These are phyloP conservation scores for Trametes gibbosa DNA, from an alignment of 768 basidiomycete species.

Conservation along the genomic window DNA sequence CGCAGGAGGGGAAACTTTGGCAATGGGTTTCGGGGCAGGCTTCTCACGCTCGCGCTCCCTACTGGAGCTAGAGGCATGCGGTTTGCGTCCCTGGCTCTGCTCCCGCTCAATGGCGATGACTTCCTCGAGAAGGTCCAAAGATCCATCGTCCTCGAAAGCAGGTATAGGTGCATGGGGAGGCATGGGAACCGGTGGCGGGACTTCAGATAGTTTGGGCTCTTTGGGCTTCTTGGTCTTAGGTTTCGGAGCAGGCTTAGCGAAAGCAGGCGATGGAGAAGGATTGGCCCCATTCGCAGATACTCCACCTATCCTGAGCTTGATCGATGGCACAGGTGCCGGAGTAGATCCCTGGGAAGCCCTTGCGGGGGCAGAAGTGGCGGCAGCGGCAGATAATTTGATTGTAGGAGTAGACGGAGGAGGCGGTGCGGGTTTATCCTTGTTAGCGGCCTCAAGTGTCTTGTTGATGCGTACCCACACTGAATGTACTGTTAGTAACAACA, in stretches of 20 bases:
- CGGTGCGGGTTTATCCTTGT: slow-evolving; percentile 32
- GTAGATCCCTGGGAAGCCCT: slow-evolving; percentile 11
- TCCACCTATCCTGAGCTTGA: slow-evolving; percentile 61
- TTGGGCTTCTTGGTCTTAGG: slow-evolving; percentile 25
- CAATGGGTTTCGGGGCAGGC: not conserved
- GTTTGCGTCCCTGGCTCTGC: slow-evolving; percentile 45
- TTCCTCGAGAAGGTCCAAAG: slow-evolving; percentile 76
- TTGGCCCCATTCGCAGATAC: slow-evolving; percentile 16
- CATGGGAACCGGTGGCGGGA: slow-evolving; percentile 29
- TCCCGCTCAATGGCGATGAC: slow-evolving; percentile 77
- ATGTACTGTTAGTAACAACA: not conserved
- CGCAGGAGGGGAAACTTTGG: not conserved
- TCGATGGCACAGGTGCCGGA: slow-evolving; percentile 41
- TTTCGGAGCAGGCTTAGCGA: slow-evolving; percentile 23
- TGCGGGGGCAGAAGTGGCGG: slow-evolving; percentile 1
- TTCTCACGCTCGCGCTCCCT: slow-evolving; percentile 24
- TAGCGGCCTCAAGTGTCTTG: slow-evolving; percentile 70
- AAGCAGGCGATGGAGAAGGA: slow-evolving; percentile 10
- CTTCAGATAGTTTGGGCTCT: slow-evolving; percentile 30
- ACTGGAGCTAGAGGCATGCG: slow-evolving; percentile 8
- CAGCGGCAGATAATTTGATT: slow-evolving; percentile 9
- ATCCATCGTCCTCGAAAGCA: slow-evolving; percentile 65
- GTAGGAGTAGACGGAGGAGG: slow-evolving; percentile 16
- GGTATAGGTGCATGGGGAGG: slow-evolving; percentile 50
- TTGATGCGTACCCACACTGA: slow-evolving; percentile 86